Base-by-base conservation (phyloP, 345 rosid genomes). In the Aurinia saxatilis region DNA sequence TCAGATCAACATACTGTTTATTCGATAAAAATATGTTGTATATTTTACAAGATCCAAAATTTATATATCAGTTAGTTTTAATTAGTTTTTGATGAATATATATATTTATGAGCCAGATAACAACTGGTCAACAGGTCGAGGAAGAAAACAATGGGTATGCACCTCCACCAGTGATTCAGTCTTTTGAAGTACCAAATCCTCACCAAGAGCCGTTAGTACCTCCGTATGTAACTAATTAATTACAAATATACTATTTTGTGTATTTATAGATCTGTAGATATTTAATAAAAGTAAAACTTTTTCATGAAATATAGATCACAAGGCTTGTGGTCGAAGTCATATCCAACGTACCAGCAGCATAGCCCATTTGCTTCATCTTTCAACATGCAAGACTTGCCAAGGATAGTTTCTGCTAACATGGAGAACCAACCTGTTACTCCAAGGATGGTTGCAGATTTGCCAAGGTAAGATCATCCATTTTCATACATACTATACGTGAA, bases 251-350 rank as follows among this genome's bases (percentile, higher is more conserved):
- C 4, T 30, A 14, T 15, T 30, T 21, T 14, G 1, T 8, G 8
- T 6, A 5, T 7, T 15, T 27, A 4, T 27, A 36, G 4, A 37
- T 56, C 6, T 37, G 8, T 6, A 4, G 6, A 3, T 17, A 23
- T 57, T 5, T 38, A 57, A 18, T 25, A 21, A n/a, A 1, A 0
- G 2, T 57, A 2, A 41, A n/a, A n/a, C 23, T 14, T 33, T 9
- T 59, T 68, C 8, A 34, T 59, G 66, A 50, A 41, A 11, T 23
- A 41, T 31, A 68, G 66, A 41, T 37, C 60, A 41, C 23, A 42
- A 6, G 51, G 14, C 51, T 33, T 50, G 11, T 5, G n/a, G n/a
- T n/a, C n/a, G n/a, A n/a, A n/a, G 10, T 30, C 57, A 13, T 19
- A 10, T 19, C 38, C 34, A 10, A 49, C 17, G 8, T 7, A 57